phyloP scores from a whole-genome alignment of 306 rosid species.

The Lupinus albus region DNA sequence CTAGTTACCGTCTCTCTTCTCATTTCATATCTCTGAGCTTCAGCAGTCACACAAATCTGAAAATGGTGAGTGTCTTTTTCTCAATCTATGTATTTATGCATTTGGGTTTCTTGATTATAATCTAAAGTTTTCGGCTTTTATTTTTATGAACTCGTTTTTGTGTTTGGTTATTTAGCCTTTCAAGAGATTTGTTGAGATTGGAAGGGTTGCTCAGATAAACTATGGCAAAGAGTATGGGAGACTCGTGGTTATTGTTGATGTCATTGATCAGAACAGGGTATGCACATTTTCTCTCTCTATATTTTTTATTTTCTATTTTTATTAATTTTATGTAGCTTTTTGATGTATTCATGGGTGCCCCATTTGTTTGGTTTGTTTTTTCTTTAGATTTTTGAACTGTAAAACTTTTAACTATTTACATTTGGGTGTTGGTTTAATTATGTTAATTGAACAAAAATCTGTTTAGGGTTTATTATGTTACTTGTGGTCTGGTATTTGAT shows the following conservation, averaged over 20 bases:
- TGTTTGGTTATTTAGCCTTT: conserved; percentile 52
- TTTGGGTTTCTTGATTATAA: too few relatives aligned
- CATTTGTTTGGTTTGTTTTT: neutral
- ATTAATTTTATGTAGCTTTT: neutral
- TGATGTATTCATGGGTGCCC: neutral
- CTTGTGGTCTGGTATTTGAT: neutral
- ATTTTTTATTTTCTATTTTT: too few relatives aligned
- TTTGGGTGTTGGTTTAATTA: neutral
- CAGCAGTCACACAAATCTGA: too few relatives aligned
- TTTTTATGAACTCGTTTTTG: neutral
- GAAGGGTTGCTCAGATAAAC: conserved; percentile 82
- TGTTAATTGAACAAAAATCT: too few relatives aligned
- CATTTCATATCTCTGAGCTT: too few relatives aligned
- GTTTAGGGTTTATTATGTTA: neutral
- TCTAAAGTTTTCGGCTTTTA: too few relatives aligned
- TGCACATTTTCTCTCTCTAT: neutral
- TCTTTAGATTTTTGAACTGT: neutral
- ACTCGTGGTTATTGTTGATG: conserved; percentile 77
- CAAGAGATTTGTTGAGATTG: conserved; percentile 83
- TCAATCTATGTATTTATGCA: too few relatives aligned
- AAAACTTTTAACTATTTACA: neutral
- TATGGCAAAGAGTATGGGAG: conserved; percentile 73
- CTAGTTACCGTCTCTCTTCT: too few relatives aligned
- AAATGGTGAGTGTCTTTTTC: too few relatives aligned
- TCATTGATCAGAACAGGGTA: conserved; percentile 74